Evolutionary conservation across 2,329 filamentous ascomycete genomes (phyloP), one percentile per base, ranked within the genome.

Genomic region (Sphaerostilbella broomeana): DNA sequence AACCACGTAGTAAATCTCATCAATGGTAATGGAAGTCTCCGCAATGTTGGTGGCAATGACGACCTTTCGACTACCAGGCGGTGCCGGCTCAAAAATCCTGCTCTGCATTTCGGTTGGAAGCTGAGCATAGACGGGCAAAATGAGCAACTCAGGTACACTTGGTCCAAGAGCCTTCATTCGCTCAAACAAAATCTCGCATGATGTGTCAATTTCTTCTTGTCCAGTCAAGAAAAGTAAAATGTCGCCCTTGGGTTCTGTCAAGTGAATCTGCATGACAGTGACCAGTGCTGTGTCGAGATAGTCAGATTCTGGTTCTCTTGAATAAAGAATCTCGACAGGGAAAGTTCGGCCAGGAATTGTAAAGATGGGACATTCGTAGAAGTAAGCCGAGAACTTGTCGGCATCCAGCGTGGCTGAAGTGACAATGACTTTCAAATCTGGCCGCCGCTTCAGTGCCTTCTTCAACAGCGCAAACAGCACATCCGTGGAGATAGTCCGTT

Each of bases 11-110:
- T 90, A 95, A 49, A 98, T 95, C 34, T 90, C 85, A 57, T 98
- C 92, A 48, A 98, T 97, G 0, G 92, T 98, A 56, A 98, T 92
- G 39, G 87, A 95, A 0, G 92, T 98, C 58, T 98, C 92, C 1
- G 92, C 92, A 55, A 98, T 98, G 53, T 98, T 98, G 24, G 92
- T 98, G 2, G 92, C 92, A 57, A 98, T 94, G 43, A 98, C 87
- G 2, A 97, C 88, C 62, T 98, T 98, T 40, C 92, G 77, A 38
- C 77, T 80, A 12, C 90, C 90, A 1, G 81, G 73, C 0, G 90
- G 87, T 0, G 92, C 86, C 2, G 90, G 89, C 20, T 98, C 92
- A 57, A 98, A 98, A 46, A 98, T 95, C 42, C 78, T 78, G 52
- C 84, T 92, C 57, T 95, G 90, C 70, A 94, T 89, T 60, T 98